Percentiles rank a stretch among this genome's conserved stretches.
Conservation (phyloP, 2,329 filamentous ascomycete genomes). For the Aspergillus phoenicis region DNA sequence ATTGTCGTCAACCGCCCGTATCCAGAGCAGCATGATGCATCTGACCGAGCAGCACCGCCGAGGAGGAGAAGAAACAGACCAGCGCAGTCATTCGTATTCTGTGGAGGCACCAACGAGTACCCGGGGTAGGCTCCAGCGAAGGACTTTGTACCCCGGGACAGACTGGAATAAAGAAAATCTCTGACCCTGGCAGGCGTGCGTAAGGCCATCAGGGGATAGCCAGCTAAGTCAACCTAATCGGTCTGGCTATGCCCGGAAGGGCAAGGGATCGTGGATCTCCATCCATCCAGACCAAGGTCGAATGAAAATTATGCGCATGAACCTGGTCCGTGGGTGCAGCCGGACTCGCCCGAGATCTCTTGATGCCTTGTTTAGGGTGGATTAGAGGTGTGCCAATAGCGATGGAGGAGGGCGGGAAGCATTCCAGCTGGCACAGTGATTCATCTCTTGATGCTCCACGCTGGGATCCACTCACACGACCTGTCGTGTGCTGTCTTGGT, state of each 20-base stretch:
- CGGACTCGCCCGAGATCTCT: neutral
- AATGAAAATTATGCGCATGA: neutral
- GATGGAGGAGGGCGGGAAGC: neutral
- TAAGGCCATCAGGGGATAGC: neutral
- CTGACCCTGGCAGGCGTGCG: neutral
- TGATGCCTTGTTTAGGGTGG: neutral
- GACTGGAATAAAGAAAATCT: neutral
- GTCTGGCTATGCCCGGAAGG: neutral
- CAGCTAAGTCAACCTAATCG: neutral
- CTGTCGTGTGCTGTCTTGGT: neutral
- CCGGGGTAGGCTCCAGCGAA: neutral
- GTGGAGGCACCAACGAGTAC: neutral
- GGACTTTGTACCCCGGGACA: neutral
- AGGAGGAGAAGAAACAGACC: neutral
- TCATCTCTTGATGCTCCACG: neutral
- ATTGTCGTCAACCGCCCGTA: constrained; percentile 2
- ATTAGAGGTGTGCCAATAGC: neutral
- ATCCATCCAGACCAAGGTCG: neutral
- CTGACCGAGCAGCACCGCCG: neutral
- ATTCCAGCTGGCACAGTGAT: neutral
- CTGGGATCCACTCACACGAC: neutral
- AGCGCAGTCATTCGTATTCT: neutral
- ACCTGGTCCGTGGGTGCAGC: neutral
- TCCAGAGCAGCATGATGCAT: constrained; percentile 8
- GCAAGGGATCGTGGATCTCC: neutral